Evolutionary conservation across 2,329 filamentous ascomycete genomes (phyloP).

Genomic region (Ascochyta koolunga): DNA sequence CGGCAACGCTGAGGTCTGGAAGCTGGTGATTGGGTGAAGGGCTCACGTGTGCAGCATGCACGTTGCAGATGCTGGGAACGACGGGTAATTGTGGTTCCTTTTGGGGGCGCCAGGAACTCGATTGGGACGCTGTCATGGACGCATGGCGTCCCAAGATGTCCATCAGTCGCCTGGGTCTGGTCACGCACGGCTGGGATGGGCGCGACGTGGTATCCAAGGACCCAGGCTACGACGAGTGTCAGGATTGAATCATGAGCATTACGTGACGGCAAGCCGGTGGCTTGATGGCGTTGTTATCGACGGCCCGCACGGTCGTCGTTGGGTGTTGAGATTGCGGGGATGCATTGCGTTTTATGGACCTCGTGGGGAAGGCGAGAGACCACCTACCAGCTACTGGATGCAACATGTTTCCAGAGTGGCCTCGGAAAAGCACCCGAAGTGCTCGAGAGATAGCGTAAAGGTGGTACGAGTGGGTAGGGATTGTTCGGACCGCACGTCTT

Average conservation of each 20-base stretch:
- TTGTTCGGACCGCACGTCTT: not conserved
- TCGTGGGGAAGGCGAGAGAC: constrained; percentile 13
- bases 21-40: constrained; percentile 41
- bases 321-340: constrained; percentile 13
- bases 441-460: not conserved
- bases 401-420: not conserved
- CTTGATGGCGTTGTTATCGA: constrained; percentile 23
- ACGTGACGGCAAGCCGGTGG: constrained; percentile 28
- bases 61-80: constrained; percentile 22
- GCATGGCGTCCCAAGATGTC: constrained; percentile 29
- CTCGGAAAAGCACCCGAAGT: constrained; percentile 1
- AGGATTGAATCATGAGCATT: constrained; percentile 27
- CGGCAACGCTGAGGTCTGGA: constrained; percentile 43
- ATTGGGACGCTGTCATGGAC: constrained; percentile 24
- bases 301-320: constrained; percentile 16
- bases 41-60: constrained; percentile 4
- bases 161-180: constrained; percentile 30
- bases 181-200: constrained; percentile 27
- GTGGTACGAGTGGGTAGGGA: not conserved
- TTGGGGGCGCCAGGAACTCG: constrained; percentile 26
- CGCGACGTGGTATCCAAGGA: constrained; percentile 24
- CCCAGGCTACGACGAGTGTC: not conserved
- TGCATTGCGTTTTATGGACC: not conserved
- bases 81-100: constrained; percentile 38
- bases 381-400: constrained; percentile 7